A percentile compares a stretch with the other conserved stretches of the same genome.
These are phyloP conservation scores for Aspergillus haitiensis DNA, from an alignment of 495 filamentous ascomycete genomes.

Conservation along the genomic window DNA sequence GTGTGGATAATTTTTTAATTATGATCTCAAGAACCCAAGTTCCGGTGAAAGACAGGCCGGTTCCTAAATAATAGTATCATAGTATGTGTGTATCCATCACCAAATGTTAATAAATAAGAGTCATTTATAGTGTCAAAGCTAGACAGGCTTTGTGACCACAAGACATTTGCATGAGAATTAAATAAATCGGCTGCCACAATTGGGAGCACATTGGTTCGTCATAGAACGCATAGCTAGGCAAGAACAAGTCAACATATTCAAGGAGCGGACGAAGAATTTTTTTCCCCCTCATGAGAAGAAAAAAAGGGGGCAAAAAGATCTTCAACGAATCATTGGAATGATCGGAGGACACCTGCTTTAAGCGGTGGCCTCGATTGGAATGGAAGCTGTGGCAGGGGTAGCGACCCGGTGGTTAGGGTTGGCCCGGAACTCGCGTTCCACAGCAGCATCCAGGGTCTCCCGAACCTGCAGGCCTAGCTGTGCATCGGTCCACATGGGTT, in stretches of 20 bases:
- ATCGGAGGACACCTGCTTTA: constrained; percentile 18
- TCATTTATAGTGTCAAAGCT: too few relatives aligned
- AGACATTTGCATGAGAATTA: too few relatives aligned
- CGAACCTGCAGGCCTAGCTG: constrained; percentile 70
- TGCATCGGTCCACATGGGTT: constrained; percentile 81
- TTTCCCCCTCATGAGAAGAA: too few relatives aligned
- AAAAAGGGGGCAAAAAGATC: too few relatives aligned
- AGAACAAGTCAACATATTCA: constrained; percentile 1
- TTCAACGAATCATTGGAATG: too few relatives aligned
- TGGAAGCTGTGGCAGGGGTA: constrained; percentile 28
- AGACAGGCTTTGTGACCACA: too few relatives aligned
- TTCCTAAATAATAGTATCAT: constrained; percentile 12
- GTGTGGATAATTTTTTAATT: neutral
- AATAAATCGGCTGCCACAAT: too few relatives aligned
- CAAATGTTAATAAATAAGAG: neutral
- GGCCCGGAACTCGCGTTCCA: constrained; percentile 39
- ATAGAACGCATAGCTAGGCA: neutral
- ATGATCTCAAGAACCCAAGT: constrained; percentile 11
- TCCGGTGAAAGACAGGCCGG: constrained; percentile 22
- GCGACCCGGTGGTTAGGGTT: constrained; percentile 25
- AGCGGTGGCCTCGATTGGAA: constrained; percentile 38
- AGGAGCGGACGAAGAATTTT: constrained; percentile 13
- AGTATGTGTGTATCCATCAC: neutral
- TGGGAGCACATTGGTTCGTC: neutral
- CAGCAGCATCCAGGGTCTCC: constrained; percentile 40